Evolutionary conservation across 768 basidiomycete genomes (phyloP).

Genomic region (Pisolithus orientalis): DNA sequence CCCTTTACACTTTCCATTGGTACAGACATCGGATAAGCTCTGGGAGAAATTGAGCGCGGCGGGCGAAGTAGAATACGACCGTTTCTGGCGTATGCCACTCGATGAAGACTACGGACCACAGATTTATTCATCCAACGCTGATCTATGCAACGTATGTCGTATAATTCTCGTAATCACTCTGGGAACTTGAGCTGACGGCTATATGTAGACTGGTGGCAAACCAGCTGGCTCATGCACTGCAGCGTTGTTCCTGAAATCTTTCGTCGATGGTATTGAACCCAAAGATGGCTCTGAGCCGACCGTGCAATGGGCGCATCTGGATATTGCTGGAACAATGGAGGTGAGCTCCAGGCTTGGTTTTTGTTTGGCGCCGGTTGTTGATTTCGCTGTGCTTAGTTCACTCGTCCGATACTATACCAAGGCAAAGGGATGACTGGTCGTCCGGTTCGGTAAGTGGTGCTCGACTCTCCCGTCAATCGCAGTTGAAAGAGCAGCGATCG

Average conservation of each 20-base stretch:
- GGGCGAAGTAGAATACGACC: conserved; percentile 70
- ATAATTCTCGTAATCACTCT: not conserved
- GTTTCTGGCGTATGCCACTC: conserved; percentile 88
- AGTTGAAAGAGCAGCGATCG: not conserved
- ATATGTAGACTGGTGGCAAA: conserved; percentile 58
- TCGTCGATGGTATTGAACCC: conserved; percentile 68
- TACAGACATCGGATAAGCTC: conserved; percentile 64
- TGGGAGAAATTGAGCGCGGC: conserved; percentile 66
- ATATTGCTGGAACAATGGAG: conserved; percentile 79
- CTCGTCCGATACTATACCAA: conserved; percentile 52
- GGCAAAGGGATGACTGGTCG: conserved; percentile 77
- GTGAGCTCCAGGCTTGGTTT: conserved; percentile 28
- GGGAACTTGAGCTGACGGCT: not conserved
- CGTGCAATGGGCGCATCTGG: conserved; percentile 82
- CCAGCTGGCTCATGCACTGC: conserved; percentile 73
- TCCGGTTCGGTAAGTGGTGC: conserved; percentile 56
- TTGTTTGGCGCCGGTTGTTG: not conserved
- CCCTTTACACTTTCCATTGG: not conserved
- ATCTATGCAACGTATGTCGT: conserved; percentile 54
- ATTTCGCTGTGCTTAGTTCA: conserved; percentile 31
- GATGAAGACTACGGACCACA: conserved; percentile 76
- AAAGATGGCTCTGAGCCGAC: conserved; percentile 47
- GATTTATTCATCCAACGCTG: conserved; percentile 73
- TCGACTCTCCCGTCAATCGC: not conserved
- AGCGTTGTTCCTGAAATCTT: conserved; percentile 80